Base-by-base conservation (phyloP, 345 rosid species). In the Gossypium australe region DNA sequence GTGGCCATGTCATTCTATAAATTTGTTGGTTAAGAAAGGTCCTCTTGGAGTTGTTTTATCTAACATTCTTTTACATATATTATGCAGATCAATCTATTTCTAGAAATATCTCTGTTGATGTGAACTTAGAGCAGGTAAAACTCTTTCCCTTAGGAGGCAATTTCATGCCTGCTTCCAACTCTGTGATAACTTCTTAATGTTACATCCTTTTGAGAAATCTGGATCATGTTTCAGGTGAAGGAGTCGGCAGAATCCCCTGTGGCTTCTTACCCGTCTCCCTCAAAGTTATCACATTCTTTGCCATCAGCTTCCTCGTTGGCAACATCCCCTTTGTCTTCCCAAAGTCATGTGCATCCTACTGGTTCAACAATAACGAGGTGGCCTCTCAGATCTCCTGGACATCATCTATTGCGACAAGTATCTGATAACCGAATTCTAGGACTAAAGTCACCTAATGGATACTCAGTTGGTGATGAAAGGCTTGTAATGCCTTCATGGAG, bases 61-160 rank as follows among this genome's bases (percentile, higher is more conserved):
- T 82, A 57, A 77, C 34, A 10, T 72, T 68, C 24, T 41, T 72
- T 70, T 70, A 1, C 51, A 2, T 70, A 2, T 77, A 7, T 83
- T 45, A 10, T 67, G 80, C 97, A 94, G 98, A 85, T 84, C 86
- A 80, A 78, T 86, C 94, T 70, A 84, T 89, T 74, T 87, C 89
- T 18, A 87, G 90, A 78, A 82, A 85, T 80, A 51, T 87, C 66
- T 88, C 89, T 12, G 78, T 86, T 86, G 94, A 90, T 60, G 80
- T 83, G 56, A 91, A 80, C 68, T 74, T 83, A 63, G 90, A 87
- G 76, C 97, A 85, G 97, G 98, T 90, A 85, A 66, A 49, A 49
- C 13, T 78, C 70, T 78, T 73, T 79, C 72, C 65, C 72, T 18
- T 60, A 11, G 9, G 74, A 73, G 43, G 69, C 53, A 55, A 11